phyloP scores from a whole-genome alignment of 2,329 filamentous ascomycete species.

The Lachnellula suecica region DNA sequence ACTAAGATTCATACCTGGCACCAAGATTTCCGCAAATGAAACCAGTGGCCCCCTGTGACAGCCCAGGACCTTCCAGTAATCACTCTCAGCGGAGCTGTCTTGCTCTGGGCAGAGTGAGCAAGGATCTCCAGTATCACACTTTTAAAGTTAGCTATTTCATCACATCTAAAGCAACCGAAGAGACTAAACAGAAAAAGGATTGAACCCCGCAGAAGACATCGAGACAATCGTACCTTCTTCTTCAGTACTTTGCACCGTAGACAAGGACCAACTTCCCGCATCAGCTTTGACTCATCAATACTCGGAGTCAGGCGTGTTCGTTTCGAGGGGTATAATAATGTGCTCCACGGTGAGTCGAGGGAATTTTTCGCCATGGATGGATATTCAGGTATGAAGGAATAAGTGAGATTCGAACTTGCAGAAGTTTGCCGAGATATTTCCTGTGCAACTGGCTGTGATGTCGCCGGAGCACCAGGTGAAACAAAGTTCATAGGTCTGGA shows the following conservation, averaged over 20 bases:
- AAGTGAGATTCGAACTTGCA: background rate
- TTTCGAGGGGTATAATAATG: background rate
- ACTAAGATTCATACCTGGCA: background rate
- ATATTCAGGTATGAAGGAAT: constrained; percentile 1
- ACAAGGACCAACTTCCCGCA: background rate
- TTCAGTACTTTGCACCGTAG: background rate
- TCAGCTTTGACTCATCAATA: background rate
- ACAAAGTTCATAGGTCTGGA: background rate
- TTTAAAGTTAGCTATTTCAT: background rate
- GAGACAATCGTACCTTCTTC: background rate
- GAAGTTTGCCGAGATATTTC: background rate
- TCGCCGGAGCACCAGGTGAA: background rate
- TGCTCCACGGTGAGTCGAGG: background rate
- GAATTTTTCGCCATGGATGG: background rate
- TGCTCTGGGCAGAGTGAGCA: constrained; percentile 3
- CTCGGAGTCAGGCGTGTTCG: background rate
- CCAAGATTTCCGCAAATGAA: background rate
- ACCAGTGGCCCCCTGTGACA: background rate
- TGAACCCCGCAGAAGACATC: background rate
- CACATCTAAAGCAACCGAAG: no score
- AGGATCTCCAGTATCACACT: constrained; percentile 1
- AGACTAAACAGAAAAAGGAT: background rate
- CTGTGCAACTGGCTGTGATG: background rate
- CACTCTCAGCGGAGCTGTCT: background rate
- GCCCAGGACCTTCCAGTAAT: constrained; percentile 2